Conservation (phyloP, 352 stramenopile genomes). For the Globisporangium viniferum region DNA sequence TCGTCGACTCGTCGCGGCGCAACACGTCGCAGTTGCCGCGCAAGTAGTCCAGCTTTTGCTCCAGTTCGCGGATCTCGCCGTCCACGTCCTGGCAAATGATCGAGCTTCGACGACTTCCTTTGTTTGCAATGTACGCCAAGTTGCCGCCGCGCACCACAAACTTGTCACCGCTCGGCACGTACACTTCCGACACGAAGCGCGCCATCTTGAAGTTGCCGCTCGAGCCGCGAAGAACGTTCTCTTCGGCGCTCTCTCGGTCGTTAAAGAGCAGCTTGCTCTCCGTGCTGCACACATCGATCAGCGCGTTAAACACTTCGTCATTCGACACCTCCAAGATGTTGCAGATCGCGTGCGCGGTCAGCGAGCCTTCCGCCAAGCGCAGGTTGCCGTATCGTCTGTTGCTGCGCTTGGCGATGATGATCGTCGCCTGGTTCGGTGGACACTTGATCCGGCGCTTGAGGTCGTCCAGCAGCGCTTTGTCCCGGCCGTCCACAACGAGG, state of each 20-base stretch:
- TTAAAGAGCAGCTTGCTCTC: constrained; percentile 78
- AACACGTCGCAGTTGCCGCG: constrained; percentile 44
- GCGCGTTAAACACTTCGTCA: constrained; percentile 78
- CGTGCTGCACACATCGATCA: constrained; percentile 74
- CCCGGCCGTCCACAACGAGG: constrained; percentile 66
- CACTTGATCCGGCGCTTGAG: constrained; percentile 69
- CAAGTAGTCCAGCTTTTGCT: constrained; percentile 47
- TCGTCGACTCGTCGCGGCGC: constrained; percentile 43
- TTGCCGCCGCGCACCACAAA: constrained; percentile 76
- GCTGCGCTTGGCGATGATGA: constrained; percentile 71
- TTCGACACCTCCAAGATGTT: constrained; percentile 74
- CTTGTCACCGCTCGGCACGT: constrained; percentile 68
- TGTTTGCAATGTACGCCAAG: constrained; percentile 79
- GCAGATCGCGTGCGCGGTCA: constrained; percentile 64
- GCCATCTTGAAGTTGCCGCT: constrained; percentile 65
- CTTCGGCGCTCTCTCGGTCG: constrained; percentile 50
- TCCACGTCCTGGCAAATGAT: constrained; percentile 78
- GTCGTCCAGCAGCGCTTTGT: constrained; percentile 75
- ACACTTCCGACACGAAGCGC: constrained; percentile 66
- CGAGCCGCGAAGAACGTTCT: constrained; percentile 44
- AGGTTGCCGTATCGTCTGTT: constrained; percentile 55
- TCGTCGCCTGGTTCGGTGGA: constrained; percentile 66
- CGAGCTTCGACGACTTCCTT: constrained; percentile 49
- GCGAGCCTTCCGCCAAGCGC: constrained; percentile 44
- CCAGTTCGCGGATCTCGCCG: constrained; percentile 53